These are phyloP conservation scores for Nitzschia sp. DNA, from an alignment of 108 stramenopile genomes.

Conservation along the genomic window DNA sequence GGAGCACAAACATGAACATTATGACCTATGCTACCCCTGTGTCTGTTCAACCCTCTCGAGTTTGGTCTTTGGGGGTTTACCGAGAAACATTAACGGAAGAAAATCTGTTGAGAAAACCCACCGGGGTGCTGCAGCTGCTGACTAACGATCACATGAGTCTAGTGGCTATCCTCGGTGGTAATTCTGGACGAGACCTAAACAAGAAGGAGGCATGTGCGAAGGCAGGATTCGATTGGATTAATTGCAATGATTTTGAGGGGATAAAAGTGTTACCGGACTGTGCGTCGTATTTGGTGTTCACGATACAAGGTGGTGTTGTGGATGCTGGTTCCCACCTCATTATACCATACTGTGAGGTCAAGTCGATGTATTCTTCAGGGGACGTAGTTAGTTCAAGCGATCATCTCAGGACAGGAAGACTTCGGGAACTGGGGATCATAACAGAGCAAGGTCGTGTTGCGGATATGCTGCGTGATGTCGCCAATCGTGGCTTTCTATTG, in stretches of 20 bases:
- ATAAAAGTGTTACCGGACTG: conserved; percentile 62
- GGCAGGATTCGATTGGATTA: conserved; percentile 3
- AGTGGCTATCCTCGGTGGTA: conserved; percentile 62
- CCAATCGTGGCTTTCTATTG: background rate
- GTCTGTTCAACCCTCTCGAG: conserved; percentile 57
- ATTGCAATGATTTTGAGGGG: conserved; percentile 2
- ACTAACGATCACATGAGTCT: conserved; percentile 43
- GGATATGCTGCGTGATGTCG: background rate
- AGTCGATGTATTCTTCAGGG: conserved; percentile 35
- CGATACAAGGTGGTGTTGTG: conserved; percentile 48
- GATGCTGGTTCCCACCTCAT: conserved; percentile 75
- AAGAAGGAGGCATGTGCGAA: conserved; percentile 48
- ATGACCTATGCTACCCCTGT: conserved; percentile 84
- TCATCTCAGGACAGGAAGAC: conserved; percentile 40
- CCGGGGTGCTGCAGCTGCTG: conserved; percentile 71
- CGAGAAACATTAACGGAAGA: conserved; percentile 65
- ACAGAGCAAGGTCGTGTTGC: conserved; percentile 64
- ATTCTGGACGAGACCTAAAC: conserved; percentile 59
- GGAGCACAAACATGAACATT: conserved; percentile 74
- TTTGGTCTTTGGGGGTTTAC: conserved; percentile 80
- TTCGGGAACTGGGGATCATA: conserved; percentile 64
- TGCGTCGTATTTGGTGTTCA: conserved; percentile 53
- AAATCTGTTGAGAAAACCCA: conserved; percentile 53
- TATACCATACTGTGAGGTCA: conserved; percentile 52
- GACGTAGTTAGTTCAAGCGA: conserved; percentile 6